Evolutionary conservation across 2,329 filamentous ascomycete genomes (phyloP).

Genomic region (Colletotrichum incanum): DNA sequence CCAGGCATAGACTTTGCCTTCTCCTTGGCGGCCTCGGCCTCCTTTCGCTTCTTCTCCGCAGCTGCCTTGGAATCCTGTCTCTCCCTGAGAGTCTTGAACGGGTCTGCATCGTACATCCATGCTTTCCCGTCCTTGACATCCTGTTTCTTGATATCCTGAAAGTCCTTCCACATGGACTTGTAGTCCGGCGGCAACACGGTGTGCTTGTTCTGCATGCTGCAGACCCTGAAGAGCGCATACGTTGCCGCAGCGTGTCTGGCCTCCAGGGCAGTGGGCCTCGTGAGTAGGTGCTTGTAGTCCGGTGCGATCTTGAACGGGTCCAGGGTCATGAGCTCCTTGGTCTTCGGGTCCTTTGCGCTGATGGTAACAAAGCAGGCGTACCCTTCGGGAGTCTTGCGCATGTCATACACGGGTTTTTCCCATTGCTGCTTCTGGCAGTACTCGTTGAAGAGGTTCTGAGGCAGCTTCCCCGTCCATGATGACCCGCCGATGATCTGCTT

Average conservation of each 20-base stretch:
- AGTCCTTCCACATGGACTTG: constrained; percentile 92
- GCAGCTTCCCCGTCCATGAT: constrained; percentile 97
- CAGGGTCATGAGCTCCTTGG: constrained; percentile 80
- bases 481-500: constrained; percentile 92
- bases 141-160: constrained; percentile 84
- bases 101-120: constrained; percentile 97
- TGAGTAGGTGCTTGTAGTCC: constrained; percentile 82
- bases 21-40: constrained; percentile 77
- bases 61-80: constrained; percentile 83
- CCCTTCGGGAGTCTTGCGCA: constrained; percentile 80
- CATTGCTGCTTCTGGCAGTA: constrained; percentile 97
- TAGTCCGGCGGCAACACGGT: constrained; percentile 95
- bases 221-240: constrained; percentile 91
- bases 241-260: constrained; percentile 94
- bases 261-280: constrained; percentile 86
- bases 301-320: constrained; percentile 87
- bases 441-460: constrained; percentile 93
- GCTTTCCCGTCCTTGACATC: constrained; percentile 83
- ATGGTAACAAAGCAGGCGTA: constrained; percentile 88
- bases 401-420: constrained; percentile 93
- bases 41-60: constrained; percentile 84
- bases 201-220: constrained; percentile 95
- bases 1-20: constrained; percentile 77
- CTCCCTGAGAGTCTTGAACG: constrained; percentile 86
- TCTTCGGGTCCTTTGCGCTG: constrained; percentile 83